Evolutionary conservation across 2,329 filamentous ascomycete genomes (phyloP).

Genomic region (Paraphaeosphaeria sporulosa): DNA sequence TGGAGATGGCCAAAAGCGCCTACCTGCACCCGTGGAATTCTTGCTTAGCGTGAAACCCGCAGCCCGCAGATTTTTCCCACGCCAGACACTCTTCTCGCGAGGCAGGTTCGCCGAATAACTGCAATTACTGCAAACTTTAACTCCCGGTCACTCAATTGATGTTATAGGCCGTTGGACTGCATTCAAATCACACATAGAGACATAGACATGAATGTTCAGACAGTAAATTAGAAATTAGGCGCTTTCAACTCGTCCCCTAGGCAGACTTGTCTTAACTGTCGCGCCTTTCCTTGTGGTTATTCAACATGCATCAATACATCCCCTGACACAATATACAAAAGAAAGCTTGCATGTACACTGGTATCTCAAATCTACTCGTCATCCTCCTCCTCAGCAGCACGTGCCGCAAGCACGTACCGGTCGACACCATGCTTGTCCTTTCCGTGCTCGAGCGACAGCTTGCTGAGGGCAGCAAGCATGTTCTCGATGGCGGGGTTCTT

Average conservation of each 20-base stretch:
- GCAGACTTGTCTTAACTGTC: conserved; percentile 1
- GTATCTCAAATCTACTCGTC: conserved; percentile 47
- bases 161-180: too few species aligned
- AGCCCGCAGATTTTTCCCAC: too few species aligned
- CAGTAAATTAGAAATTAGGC: conserved; percentile 18
- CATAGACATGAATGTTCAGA: conserved; percentile 8
- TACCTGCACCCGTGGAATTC: too few species aligned
- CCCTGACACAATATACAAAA: conserved; percentile 2
- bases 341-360: conserved; percentile 10
- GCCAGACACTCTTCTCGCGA: too few species aligned
- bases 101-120: too few species aligned
- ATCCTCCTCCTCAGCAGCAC: conserved; percentile 57
- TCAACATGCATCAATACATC: background rate
- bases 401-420: conserved; percentile 55
- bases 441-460: conserved; percentile 68
- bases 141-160: too few species aligned
- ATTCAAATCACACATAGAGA: background rate
- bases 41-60: too few species aligned
- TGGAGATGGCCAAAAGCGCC: too few species aligned
- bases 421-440: conserved; percentile 56
- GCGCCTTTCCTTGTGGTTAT: conserved; percentile 4
- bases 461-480: conserved; percentile 69
- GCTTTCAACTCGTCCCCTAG: background rate
- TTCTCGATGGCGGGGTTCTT: conserved; percentile 72
- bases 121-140: too few species aligned